phyloP scores from a whole-genome alignment of 768 basidiomycete genomes.

The Psilocybe subaeruginosa region DNA sequence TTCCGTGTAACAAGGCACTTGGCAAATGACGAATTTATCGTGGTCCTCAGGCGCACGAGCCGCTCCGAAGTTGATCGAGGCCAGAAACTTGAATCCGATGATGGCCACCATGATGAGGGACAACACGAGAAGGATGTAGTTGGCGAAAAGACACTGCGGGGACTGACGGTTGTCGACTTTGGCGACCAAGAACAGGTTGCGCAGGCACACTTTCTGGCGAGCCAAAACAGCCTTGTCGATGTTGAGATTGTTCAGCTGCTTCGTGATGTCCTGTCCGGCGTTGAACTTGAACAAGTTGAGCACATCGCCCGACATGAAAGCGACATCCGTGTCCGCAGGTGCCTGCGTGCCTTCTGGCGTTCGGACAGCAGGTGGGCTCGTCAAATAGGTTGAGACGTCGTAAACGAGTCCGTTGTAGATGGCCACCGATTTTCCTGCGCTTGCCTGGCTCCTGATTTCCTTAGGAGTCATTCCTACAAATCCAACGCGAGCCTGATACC shows the following conservation, averaged over 20 bases:
- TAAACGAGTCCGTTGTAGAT: slow-evolving; percentile 89
- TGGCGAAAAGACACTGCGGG: slow-evolving; percentile 88
- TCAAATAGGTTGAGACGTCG: slow-evolving; percentile 83
- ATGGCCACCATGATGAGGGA: slow-evolving; percentile 93
- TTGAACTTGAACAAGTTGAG: slow-evolving; percentile 76
- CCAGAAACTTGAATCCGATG: slow-evolving; percentile 96
- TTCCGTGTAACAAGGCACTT: slow-evolving; percentile 99
- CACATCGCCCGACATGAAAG: slow-evolving; percentile 77
- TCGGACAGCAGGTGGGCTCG: slow-evolving; percentile 59
- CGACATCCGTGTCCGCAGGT: slow-evolving; percentile 40
- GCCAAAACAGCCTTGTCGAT: slow-evolving; percentile 64
- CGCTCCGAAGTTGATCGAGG: slow-evolving; percentile 82
- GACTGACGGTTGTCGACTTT: slow-evolving; percentile 92
- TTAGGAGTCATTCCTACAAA: slow-evolving; percentile 85
- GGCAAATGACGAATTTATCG: slow-evolving; percentile 97
- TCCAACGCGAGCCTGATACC: slow-evolving; percentile 86
- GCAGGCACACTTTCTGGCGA: slow-evolving; percentile 84
- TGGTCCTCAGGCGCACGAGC: slow-evolving; percentile 89
- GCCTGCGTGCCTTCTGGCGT: slow-evolving; percentile 51
- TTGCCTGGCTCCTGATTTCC: slow-evolving; percentile 74
- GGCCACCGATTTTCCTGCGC: slow-evolving; percentile 65
- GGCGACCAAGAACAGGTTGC: slow-evolving; percentile 92
- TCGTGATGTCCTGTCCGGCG: slow-evolving; percentile 83
- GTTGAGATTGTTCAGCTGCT: slow-evolving; percentile 61
- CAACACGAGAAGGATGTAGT: slow-evolving; percentile 87